Evolutionary conservation across 169 alveolate genomes (phyloP).

Genomic region (Prorocentrum cordatum): DNA sequence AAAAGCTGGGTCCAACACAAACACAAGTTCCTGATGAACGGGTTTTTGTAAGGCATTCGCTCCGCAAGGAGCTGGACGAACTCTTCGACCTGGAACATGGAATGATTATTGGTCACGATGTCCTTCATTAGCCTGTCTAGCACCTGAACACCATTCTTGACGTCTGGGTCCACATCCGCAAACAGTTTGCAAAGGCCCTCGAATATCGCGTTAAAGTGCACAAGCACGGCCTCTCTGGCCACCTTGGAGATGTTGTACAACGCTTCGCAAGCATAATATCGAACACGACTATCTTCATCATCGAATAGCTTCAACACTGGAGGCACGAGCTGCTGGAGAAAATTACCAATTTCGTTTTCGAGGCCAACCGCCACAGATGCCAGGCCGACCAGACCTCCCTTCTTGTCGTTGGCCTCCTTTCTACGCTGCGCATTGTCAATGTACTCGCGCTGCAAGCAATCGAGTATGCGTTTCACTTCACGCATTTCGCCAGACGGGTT

Average conservation of each 20-base stretch:
- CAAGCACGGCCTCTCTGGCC: not conserved
- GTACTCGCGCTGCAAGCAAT: not conserved
- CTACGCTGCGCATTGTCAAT: too few relatives aligned
- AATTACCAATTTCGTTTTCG: not conserved
- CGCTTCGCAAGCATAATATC: conserved; percentile 11
- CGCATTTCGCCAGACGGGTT: too few relatives aligned
- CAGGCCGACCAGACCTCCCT: not conserved
- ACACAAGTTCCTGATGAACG: not conserved
- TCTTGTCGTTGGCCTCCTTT: not conserved
- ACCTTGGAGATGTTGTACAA: conserved; percentile 10
- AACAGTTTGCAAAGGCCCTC: not conserved
- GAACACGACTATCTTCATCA: not conserved
- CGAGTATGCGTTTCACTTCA: too few relatives aligned
- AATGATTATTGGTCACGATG: not conserved
- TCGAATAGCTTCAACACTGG: not conserved
- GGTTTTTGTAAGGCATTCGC: not conserved
- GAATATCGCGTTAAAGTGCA: not conserved
- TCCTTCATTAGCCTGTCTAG: conserved; percentile 3
- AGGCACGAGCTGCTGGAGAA: not conserved
- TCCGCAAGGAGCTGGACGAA: not conserved
- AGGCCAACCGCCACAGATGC: not conserved
- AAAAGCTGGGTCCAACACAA: not conserved
- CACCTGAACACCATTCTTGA: not conserved
- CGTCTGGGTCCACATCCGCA: not conserved
- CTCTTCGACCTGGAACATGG: not conserved